Conservation (phyloP, 2,329 filamentous ascomycete genomes). For the Phialophora chinensis region DNA sequence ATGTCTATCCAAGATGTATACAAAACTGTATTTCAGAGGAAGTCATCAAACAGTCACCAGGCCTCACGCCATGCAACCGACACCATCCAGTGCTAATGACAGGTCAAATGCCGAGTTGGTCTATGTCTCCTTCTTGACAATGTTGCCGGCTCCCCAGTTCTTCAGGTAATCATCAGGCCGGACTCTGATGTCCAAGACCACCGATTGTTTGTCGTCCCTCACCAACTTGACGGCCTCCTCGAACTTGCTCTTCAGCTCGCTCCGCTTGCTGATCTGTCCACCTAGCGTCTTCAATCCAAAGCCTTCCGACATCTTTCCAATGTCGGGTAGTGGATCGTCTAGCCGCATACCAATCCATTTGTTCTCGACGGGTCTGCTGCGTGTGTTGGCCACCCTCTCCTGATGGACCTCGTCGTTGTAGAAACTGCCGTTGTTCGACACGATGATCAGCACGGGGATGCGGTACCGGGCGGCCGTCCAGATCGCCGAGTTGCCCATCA, state of each 20-base stretch:
- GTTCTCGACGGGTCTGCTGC: conserved; percentile 12
- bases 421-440: conserved; percentile 18
- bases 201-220: conserved; percentile 5
- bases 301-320: conserved; percentile 6
- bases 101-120: no score
- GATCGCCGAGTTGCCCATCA: conserved; percentile 16
- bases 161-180: conserved; percentile 17
- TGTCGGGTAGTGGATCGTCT: conserved; percentile 13
- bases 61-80: no score
- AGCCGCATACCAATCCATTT: conserved; percentile 15
- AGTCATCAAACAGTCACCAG: no score
- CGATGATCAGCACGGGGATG: conserved; percentile 15
- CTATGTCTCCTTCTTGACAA: conserved; percentile 3
- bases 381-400: conserved; percentile 10
- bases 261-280: conserved; percentile 12
- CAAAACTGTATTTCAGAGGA: no score
- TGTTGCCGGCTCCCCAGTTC: conserved; percentile 12
- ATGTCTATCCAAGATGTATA: no score
- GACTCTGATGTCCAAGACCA: conserved; percentile 15
- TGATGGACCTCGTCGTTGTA: conserved; percentile 19
- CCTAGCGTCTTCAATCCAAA: conserved; percentile 11
- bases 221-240: conserved; percentile 10
- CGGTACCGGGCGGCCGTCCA: conserved; percentile 15
- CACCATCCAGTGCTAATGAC: not conserved
- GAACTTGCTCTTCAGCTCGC: conserved; percentile 8